phyloP scores from a whole-genome alignment of 2,329 filamentous ascomycete genomes.

The Pseudopyricularia javanii region DNA sequence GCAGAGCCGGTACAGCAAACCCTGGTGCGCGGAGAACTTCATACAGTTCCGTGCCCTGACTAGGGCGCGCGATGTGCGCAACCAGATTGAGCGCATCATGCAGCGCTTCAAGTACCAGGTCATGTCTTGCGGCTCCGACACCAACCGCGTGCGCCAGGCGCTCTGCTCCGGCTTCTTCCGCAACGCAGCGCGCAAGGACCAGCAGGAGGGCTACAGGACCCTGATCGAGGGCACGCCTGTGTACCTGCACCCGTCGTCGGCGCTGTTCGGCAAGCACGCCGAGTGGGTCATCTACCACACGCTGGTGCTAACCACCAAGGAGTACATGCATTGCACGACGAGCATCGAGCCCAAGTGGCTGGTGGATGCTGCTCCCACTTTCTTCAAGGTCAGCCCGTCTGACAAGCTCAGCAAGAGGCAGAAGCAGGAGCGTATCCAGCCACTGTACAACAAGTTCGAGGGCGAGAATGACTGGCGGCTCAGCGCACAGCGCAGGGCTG shows the following conservation, averaged over 20 bases:
- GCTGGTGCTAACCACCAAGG: conserved; percentile 84
- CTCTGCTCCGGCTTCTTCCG: conserved; percentile 93
- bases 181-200: conserved; percentile 88
- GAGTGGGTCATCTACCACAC: conserved; percentile 95
- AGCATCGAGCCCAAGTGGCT: conserved; percentile 90
- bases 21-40: conserved; percentile 98
- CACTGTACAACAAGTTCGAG: conserved; percentile 83
- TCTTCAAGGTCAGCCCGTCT: conserved; percentile 92
- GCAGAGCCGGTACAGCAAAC: conserved; percentile 62
- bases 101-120: conserved; percentile 76
- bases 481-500: conserved; percentile 74
- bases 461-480: conserved; percentile 93
- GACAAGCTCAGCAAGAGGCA: conserved; percentile 82
- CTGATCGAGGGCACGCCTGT: conserved; percentile 91
- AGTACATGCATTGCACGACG: conserved; percentile 95
- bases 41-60: conserved; percentile 85
- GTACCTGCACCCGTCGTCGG: conserved; percentile 83
- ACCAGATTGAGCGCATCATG: conserved; percentile 90
- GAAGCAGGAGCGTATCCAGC: conserved; percentile 89
- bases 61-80: conserved; percentile 80
- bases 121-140: conserved; percentile 76
- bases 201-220: conserved; percentile 94
- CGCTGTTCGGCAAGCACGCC: conserved; percentile 87
- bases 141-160: conserved; percentile 74
- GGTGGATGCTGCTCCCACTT: conserved; percentile 93